phyloP scores from a whole-genome alignment of 805 yeast genomes.

The Candida morakotiae region DNA sequence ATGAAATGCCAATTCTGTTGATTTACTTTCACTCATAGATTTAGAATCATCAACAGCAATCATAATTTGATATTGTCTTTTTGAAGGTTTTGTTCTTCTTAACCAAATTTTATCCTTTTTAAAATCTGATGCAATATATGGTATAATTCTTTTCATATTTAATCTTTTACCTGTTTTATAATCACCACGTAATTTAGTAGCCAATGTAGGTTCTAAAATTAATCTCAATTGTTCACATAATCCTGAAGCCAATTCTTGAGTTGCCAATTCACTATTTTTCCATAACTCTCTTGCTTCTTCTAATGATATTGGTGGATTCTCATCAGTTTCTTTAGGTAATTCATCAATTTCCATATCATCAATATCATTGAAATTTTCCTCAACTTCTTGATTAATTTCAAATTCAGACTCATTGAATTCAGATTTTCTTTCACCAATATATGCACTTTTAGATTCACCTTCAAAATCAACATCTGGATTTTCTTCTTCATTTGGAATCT shows the following conservation, averaged over 20 bases:
- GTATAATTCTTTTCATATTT: constrained; percentile 95
- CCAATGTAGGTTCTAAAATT: constrained; percentile 90
- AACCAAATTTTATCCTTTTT: constrained; percentile 98
- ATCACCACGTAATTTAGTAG: constrained; percentile 94
- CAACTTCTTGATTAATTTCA: constrained; percentile 9
- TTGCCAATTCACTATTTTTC: constrained; percentile 78
- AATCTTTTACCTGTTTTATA: constrained; percentile 95
- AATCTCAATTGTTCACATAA: constrained; percentile 89
- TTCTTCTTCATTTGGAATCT: constrained; percentile 24
- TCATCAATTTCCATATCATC: constrained; percentile 16
- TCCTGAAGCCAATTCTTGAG: constrained; percentile 81
- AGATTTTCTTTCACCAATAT: constrained; percentile 44
- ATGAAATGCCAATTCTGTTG: constrained; percentile 89
- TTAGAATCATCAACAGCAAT: constrained; percentile 96
- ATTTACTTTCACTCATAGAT: constrained; percentile 92
- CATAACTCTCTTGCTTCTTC: constrained; percentile 76
- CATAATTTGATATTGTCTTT: constrained; percentile 96
- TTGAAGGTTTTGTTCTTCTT: constrained; percentile 94
- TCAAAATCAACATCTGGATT: constrained; percentile 41
- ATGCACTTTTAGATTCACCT: constrained; percentile 48
- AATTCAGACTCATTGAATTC: constrained; percentile 17
- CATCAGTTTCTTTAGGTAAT: constrained; percentile 8
- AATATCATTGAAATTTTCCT: constrained; percentile 14
- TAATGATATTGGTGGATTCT: constrained; percentile 44
- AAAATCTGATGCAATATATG: constrained; percentile 96